phyloP scores from a whole-genome alignment of 192 early-diverging fungal genomes.

The Podila horticola region DNA sequence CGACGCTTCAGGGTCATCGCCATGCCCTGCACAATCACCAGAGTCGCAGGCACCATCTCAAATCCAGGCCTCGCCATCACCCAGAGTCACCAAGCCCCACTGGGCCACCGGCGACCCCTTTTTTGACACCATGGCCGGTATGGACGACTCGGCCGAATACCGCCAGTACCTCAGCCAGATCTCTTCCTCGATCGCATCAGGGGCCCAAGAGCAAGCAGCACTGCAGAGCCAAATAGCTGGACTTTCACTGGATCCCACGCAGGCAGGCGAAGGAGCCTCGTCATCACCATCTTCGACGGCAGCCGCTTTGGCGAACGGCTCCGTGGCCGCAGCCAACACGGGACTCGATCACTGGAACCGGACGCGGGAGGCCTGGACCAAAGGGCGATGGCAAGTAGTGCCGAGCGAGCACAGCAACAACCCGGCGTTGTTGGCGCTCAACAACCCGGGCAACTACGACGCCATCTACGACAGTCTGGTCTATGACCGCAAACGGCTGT shows the following conservation, averaged over 20 bases:
- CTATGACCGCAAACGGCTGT: constrained; percentile 51
- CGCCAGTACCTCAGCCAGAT: constrained; percentile 8
- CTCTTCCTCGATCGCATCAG: not conserved
- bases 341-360: constrained; percentile 60
- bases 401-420: constrained; percentile 43
- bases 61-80: not conserved
- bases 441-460: constrained; percentile 38
- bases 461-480: constrained; percentile 59
- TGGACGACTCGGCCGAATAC: constrained; percentile 34
- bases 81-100: constrained; percentile 4
- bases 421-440: constrained; percentile 35
- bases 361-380: constrained; percentile 59
- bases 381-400: constrained; percentile 26
- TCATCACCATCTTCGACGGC: not conserved
- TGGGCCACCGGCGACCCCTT: constrained; percentile 52
- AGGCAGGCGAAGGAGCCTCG: no score
- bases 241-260: no score
- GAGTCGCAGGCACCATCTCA: not conserved
- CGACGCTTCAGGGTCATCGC: no score
- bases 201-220: no score
- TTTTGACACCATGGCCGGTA: constrained; percentile 50
- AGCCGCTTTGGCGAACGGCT: not conserved
- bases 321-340: constrained; percentile 8
- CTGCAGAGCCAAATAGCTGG: no score
- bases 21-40: not conserved